phyloP scores from a whole-genome alignment of 179 eudicot genomes.

The Gypsophila paniculata region DNA sequence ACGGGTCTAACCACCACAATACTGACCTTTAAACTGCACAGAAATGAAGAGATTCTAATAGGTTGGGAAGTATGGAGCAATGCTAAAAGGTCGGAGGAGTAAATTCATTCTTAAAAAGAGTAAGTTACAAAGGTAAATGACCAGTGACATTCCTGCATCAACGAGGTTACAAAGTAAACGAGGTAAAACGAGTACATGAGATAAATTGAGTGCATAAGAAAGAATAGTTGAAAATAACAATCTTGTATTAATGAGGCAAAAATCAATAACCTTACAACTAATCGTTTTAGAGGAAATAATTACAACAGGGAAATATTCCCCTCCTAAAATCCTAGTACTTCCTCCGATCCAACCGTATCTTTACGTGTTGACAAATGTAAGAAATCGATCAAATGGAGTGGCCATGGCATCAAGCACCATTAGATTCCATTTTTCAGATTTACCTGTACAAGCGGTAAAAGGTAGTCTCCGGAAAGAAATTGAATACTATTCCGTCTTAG shows the following conservation, averaged over 20 bases:
- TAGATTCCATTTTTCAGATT: background rate
- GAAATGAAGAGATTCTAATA: too few species aligned
- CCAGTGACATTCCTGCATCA: too few species aligned
- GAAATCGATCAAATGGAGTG: too few species aligned
- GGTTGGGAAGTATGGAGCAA: too few species aligned
- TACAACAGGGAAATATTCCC: conserved; percentile 22
- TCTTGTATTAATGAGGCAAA: conserved; percentile 10
- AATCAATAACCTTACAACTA: conserved; percentile 16
- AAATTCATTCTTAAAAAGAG: too few species aligned
- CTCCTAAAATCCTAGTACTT: conserved; percentile 2
- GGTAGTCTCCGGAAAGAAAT: background rate
- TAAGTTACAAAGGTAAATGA: too few species aligned
- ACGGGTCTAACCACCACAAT: too few species aligned
- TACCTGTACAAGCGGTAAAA: conserved; percentile 4
- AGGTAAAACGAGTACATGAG: background rate
- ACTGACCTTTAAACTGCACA: too few species aligned
- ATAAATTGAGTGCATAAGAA: background rate
- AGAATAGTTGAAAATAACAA: background rate
- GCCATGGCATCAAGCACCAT: background rate
- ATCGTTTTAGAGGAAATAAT: background rate
- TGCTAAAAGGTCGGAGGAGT: too few species aligned
- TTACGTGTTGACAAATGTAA: too few species aligned
- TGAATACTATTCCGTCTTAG: conserved; percentile 44
- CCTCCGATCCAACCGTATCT: too few species aligned
- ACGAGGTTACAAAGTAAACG: too few species aligned